Percentiles rank a stretch among this genome's conserved stretches.
Evolutionary conservation across 495 filamentous ascomycete genomes (phyloP).

Genomic region (Penicillium steckii): DNA sequence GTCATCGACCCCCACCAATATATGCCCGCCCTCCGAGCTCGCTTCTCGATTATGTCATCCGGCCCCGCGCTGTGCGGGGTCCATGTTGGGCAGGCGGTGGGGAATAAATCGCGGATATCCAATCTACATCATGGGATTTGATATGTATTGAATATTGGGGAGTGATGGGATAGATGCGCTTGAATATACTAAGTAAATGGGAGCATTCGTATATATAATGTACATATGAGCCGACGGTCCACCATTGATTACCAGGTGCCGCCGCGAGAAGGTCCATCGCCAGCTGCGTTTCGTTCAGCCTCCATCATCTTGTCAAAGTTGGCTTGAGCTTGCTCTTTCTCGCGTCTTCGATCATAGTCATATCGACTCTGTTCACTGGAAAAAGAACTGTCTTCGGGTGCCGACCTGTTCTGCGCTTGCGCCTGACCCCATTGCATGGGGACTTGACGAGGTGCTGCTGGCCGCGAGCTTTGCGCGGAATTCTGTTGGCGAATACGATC

Average conservation of each 20-base stretch:
- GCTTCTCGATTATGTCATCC: constrained; percentile 1
- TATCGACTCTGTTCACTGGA: constrained; percentile 7
- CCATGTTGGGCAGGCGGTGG: neutral
- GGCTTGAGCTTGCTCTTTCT: constrained; percentile 37
- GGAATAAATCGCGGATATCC: neutral
- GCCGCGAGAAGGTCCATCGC: constrained; percentile 11
- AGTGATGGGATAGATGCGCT: neutral
- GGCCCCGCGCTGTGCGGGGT: neutral
- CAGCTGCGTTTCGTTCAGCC: constrained; percentile 30
- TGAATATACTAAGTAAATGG: neutral
- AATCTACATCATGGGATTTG: neutral
- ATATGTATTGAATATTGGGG: neutral
- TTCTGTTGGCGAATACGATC: constrained; percentile 40
- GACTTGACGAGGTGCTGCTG: constrained; percentile 8
- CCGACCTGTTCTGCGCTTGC: constrained; percentile 1
- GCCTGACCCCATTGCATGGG: constrained; percentile 6
- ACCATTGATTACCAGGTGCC: constrained; percentile 26
- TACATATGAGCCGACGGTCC: neutral
- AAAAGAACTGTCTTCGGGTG: neutral
- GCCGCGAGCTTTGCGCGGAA: constrained; percentile 1
- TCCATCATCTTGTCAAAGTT: constrained; percentile 46
- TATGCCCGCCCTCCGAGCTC: neutral
- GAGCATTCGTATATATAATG: neutral
- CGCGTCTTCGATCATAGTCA: constrained; percentile 15
- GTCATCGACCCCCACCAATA: constrained; percentile 2